Evolutionary conservation across 495 filamentous ascomycete species (phyloP).

Genomic region (Neurospora sp.): DNA sequence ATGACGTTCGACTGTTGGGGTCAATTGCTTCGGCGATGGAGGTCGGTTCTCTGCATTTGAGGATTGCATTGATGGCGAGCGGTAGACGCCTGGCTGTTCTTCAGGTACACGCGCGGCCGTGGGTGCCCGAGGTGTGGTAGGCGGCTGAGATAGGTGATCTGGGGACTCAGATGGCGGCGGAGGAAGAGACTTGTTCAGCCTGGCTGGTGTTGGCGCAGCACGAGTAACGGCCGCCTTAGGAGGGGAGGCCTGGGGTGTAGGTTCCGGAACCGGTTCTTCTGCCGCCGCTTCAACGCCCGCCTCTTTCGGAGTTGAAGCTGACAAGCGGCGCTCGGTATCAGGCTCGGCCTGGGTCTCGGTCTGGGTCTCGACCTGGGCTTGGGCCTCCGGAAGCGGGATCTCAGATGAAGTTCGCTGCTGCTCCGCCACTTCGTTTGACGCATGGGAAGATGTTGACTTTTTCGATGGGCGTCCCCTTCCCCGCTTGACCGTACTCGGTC

Average conservation of each 20-base stretch:
- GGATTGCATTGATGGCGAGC: slow-evolving; percentile 58
- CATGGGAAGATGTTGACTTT: slow-evolving; percentile 13
- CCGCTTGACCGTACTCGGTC: slow-evolving; percentile 23
- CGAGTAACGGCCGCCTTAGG: slow-evolving; percentile 6
- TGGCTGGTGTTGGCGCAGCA: slow-evolving; percentile 6
- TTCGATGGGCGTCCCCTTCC: slow-evolving; percentile 22
- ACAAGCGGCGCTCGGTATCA: neutral
- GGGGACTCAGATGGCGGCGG: slow-evolving; percentile 17
- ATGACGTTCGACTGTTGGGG: slow-evolving; percentile 19
- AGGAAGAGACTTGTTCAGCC: slow-evolving; percentile 21
- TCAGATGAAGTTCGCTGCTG: slow-evolving; percentile 3
- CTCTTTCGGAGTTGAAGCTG: neutral
- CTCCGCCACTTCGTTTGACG: slow-evolving; percentile 7
- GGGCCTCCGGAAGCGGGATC: neutral
- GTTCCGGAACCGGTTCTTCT: slow-evolving; percentile 3
- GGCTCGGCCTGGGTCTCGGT: neutral
- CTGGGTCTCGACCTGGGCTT: neutral
- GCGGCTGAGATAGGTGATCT: slow-evolving; percentile 11
- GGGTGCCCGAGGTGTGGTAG: slow-evolving; percentile 25
- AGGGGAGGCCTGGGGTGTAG: neutral
- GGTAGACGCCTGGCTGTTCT: slow-evolving; percentile 32
- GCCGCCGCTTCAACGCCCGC: neutral
- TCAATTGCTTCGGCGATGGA: slow-evolving; percentile 48
- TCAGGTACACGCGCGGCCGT: slow-evolving; percentile 21
- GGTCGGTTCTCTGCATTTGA: slow-evolving; percentile 76